Evolutionary conservation across 805 yeast species (phyloP), one percentile per base, ranked within the genome.

Genomic region (Candida maltosa): DNA sequence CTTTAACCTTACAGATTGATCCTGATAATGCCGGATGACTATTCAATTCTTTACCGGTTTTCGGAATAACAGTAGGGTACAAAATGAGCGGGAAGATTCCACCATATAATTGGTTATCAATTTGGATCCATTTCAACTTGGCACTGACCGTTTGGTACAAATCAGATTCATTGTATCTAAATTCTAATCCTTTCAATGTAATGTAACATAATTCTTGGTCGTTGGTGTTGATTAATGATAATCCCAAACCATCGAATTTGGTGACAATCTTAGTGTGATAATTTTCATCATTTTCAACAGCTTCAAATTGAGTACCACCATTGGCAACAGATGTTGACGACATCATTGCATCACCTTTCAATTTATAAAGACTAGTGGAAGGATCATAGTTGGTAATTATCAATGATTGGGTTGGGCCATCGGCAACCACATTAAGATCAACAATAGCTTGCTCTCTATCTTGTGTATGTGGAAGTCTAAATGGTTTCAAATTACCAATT

Each of bases 81-180:
- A 93, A 45, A 9, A 93, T 68, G 37, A 89, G 91, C 2, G 97
- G 97, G 61, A 75, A 93, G 1, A 82, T 75, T 9, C 95, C 85
- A 3, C 96, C 95, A 49, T 80, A 87, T 31, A 91, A 61, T 54
- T 88, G 96, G 51, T 93, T 91, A 56, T 93, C 98, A 31, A 91
- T 70, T 58, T 93, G 99, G 21, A 93, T 65, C 98, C 98, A 94
- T 52, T 91, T 89, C 48, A 89, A 59, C 52, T 87, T 88, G 62
- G 81, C 63, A 43, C 89, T 78, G 29, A 86, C 48, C 12, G 86
- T 86, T 54, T 88, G 95, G 47, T 85, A 87, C 15, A 87, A 59
- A 22, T 87, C 93, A 0, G 96, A 83, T 43, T 87, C 91, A 49
- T 82, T 84, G 57, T 83, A 87, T 29, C 83, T 69, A 14, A 89